Base-by-base conservation (phyloP, 2,329 filamentous ascomycete genomes). In the Coniella vitis region DNA sequence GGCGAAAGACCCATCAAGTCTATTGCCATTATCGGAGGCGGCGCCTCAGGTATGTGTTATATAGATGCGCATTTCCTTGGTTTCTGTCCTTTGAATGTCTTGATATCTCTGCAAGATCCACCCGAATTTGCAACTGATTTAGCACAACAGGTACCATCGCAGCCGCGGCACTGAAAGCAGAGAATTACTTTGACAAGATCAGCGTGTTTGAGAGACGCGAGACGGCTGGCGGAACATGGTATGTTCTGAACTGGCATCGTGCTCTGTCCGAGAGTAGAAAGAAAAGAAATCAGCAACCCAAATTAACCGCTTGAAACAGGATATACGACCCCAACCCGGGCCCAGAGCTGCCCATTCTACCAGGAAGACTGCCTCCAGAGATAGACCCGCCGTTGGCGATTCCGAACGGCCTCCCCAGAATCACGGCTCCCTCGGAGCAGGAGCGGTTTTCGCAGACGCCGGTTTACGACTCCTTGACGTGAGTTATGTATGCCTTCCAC, bases 391-490 rank as follows among this genome's bases (percentile, higher is more conserved):
- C 71, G 0, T 41, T 78, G n/a, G 43, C 58, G 0, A 64, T 75
- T 7, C 75, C 75, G 0, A 41, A 56, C 1, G 56, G 55, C n/a
- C 60, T 78, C 0, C 74, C 74, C 0, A 54, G 54, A 14, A 61
- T 62, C 4, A 65, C 65, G 1, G 48, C 64, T 4, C 73, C 72
- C n/a, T 66, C 60, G 32, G 48, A 58, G 9, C 73, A 73, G 48
- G 66, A 76, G 38, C 61, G 74, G 38, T 79, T 65, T 44, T 54
- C 62, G 1, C 59, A 69, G 47, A 79, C 75, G 1, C 75, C 75
- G 0, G 69, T 79, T 3, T 79, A 79, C 49, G 62, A 68, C 3
- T 69, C 67, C 12, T 59, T 79, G 22, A 78, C 75, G 74, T 75
- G 55, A 63, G 70, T 53, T 17, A 5, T 9, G 17, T 9, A 20